These are phyloP conservation scores for Capsicum pubescens DNA, from an alignment of 257 asterid species.

Conservation along the genomic window DNA sequence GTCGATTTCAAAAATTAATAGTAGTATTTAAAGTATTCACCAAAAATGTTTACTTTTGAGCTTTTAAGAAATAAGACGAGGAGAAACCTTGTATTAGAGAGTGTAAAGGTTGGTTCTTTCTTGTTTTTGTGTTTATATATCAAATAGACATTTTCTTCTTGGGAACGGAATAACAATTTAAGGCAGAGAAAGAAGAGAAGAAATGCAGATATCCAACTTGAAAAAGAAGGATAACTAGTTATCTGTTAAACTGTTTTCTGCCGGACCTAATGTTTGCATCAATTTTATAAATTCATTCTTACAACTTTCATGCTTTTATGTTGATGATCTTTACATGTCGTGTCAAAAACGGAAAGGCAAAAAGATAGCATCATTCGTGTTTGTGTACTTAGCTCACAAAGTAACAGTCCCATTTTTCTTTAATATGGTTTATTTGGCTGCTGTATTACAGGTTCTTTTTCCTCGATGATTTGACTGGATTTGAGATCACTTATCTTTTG, in stretches of 20 bases:
- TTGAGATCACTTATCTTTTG: constrained; percentile 85
- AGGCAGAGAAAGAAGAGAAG: background rate
- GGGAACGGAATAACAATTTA: too few species aligned
- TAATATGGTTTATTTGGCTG: constrained; percentile 11
- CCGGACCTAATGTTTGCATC: background rate
- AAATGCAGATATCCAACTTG: background rate
- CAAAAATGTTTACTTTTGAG: background rate
- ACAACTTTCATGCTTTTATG: background rate
- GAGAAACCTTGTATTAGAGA: background rate
- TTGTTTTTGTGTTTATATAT: background rate
- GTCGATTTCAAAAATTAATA: background rate
- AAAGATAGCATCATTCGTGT: background rate
- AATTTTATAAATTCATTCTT: background rate
- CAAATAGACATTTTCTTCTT: background rate
- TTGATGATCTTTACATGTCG: background rate
- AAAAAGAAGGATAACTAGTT: background rate
- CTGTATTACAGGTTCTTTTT: constrained; percentile 73
- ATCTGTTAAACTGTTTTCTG: background rate
- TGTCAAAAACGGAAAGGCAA: background rate
- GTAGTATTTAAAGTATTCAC: background rate
- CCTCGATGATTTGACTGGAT: constrained; percentile 95
- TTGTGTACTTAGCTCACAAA: background rate
- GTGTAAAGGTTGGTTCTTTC: background rate
- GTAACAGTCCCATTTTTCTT: background rate
- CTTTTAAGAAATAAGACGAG: background rate